Conservation (phyloP, 345 rosid genomes). For the Trapa bicornis region DNA sequence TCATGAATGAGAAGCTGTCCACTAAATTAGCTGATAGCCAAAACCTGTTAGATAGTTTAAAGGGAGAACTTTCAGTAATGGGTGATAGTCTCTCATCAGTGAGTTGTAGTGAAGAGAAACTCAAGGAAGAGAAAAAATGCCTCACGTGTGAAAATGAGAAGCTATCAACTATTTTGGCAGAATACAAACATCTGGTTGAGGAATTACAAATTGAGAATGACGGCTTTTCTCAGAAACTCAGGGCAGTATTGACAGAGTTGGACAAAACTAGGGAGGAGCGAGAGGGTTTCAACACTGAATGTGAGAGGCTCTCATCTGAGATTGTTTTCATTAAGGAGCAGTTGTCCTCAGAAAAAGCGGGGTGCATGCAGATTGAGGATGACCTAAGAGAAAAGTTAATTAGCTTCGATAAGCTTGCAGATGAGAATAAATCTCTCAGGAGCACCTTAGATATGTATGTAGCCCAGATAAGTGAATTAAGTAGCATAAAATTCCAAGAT, state of each 20-base stretch:
- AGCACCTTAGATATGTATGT: conserved; percentile 28
- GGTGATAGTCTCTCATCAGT: conserved; percentile 25
- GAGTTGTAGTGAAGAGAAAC: conserved; percentile 31
- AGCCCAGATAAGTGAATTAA: conserved; percentile 26
- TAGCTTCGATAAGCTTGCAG: conserved; percentile 34
- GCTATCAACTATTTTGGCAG: conserved; percentile 29
- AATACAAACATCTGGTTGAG: conserved; percentile 29
- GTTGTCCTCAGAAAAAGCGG: conserved; percentile 29
- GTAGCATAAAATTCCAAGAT: conserved; percentile 17
- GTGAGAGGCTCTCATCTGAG: conserved; percentile 44
- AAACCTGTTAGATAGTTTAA: conserved; percentile 36
- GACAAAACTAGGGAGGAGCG: conserved; percentile 50
- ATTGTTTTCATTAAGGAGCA: conserved; percentile 39
- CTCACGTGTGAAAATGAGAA: conserved; percentile 35
- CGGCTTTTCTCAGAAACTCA: conserved; percentile 30
- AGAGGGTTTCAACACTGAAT: conserved; percentile 30
- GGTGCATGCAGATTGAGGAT: conserved; percentile 24
- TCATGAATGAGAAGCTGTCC: conserved; percentile 41
- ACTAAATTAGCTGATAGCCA: conserved; percentile 47
- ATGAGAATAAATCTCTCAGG: conserved; percentile 34
- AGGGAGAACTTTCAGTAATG: conserved; percentile 31
- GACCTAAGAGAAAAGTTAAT: conserved; percentile 29
- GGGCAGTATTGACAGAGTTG: conserved; percentile 28
- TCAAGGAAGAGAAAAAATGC: conserved; percentile 39
- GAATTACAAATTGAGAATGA: conserved; percentile 15